A percentile compares a stretch with the other conserved stretches of the same genome.
phyloP scores from a whole-genome alignment of 306 rosid species.

The Purshia tridentata region DNA sequence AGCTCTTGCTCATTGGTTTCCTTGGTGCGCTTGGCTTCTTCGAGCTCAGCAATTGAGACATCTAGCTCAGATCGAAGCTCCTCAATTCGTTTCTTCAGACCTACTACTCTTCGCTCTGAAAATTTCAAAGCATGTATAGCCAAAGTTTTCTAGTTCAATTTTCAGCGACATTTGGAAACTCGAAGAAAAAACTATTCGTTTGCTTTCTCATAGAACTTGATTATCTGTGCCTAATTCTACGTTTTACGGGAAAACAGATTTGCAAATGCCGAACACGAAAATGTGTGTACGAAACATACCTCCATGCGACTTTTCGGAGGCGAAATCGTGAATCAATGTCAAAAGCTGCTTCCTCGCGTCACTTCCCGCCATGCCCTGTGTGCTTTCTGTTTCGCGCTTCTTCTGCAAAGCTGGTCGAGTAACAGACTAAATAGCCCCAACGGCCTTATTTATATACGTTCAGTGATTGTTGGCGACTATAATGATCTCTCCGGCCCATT shows the following conservation, averaged over 20 bases:
- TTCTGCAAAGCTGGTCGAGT: not conserved
- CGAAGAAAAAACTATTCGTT: not conserved
- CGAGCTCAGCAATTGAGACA: constrained; percentile 49
- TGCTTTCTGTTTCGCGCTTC: constrained; percentile 18
- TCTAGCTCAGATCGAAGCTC: constrained; percentile 54
- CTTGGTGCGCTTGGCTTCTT: constrained; percentile 60
- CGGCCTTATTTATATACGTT: too few species aligned
- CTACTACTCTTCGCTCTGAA: constrained; percentile 68
- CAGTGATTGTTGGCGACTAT: too few species aligned
- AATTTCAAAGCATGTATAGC: not conserved
- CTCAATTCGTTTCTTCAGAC: constrained; percentile 60
- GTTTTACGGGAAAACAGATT: constrained; percentile 1
- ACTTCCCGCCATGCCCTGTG: constrained; percentile 56
- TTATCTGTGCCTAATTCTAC: not conserved
- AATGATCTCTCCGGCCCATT: too few species aligned
- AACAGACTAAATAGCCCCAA: too few species aligned
- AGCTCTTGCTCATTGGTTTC: constrained; percentile 74
- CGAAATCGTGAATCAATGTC: constrained; percentile 60
- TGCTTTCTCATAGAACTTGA: not conserved
- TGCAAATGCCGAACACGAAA: not conserved
- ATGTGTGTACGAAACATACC: constrained; percentile 37
- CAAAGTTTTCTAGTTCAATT: not conserved
- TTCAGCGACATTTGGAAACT: not conserved
- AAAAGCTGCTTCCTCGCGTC: constrained; percentile 64
- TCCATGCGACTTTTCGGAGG: constrained; percentile 78